Conservation (phyloP, 208 protist species). For the Ichthyophonus hoferi region DNA sequence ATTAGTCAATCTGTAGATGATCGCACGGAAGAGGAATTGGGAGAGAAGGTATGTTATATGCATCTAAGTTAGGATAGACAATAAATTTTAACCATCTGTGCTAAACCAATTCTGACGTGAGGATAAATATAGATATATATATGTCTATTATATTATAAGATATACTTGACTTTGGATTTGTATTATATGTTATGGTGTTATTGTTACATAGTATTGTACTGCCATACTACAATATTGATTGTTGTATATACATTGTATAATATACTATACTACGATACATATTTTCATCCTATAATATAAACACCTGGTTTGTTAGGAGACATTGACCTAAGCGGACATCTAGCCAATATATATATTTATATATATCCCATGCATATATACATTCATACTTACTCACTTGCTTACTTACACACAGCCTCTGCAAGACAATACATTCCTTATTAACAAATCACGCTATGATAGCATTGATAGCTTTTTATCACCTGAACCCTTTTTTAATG, state of each 20-base stretch:
- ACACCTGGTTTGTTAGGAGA: too few species aligned
- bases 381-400: background rate
- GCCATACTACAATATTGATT: too few species aligned
- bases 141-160: background rate
- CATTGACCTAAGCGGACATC: too few species aligned
- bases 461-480: constrained; percentile 85
- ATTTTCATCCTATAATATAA: too few species aligned
- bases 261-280: too few species aligned
- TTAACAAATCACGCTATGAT: constrained; percentile 92
- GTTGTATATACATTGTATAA: too few species aligned
- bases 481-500: constrained; percentile 57
- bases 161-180: too few species aligned
- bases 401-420: constrained; percentile 31
- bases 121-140: background rate
- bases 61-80: background rate
- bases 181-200: too few species aligned
- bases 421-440: constrained; percentile 68
- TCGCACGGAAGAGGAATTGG: constrained; percentile 67
- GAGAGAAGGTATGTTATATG: constrained; percentile 23
- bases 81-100: background rate
- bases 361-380: background rate
- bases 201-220: too few species aligned
- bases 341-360: too few species aligned
- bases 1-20: constrained; percentile 92
- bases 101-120: background rate